Conservation (phyloP, 208 protist species). For the Tritrichomonas musculus region DNA sequence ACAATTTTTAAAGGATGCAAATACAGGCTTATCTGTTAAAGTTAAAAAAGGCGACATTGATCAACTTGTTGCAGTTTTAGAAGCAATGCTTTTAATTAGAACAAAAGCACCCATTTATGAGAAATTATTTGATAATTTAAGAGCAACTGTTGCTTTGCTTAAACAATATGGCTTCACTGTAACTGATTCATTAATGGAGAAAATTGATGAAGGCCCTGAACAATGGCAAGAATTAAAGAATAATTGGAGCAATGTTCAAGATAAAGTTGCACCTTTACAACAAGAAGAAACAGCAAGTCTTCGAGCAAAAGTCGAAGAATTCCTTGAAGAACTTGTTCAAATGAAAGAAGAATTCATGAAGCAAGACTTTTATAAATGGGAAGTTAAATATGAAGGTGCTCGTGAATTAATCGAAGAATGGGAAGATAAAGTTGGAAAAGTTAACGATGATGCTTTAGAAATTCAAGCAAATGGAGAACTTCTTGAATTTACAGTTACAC, state of each 20-base stretch:
- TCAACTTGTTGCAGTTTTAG: constrained; percentile 54
- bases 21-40: constrained; percentile 40
- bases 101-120: constrained; percentile 47
- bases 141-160: constrained; percentile 53
- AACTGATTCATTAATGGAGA: not conserved
- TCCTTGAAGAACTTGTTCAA: constrained; percentile 58
- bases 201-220: not conserved
- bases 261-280: constrained; percentile 47
- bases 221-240: not conserved
- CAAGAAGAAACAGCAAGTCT: constrained; percentile 55
- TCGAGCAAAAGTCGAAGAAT: constrained; percentile 47
- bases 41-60: constrained; percentile 63
- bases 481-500: not conserved
- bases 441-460: not conserved
- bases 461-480: constrained; percentile 29
- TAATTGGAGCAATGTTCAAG: not conserved
- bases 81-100: constrained; percentile 50
- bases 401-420: not conserved
- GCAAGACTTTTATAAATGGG: constrained; percentile 67
- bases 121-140: constrained; percentile 57
- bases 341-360: constrained; percentile 67
- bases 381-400: constrained; percentile 17
- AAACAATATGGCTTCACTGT: constrained; percentile 52
- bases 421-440: not conserved
- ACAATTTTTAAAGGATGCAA: constrained; percentile 70